These are phyloP conservation scores for Penicillium sp. DNA, from an alignment of 2,329 filamentous ascomycete genomes.

Conservation along the genomic window DNA sequence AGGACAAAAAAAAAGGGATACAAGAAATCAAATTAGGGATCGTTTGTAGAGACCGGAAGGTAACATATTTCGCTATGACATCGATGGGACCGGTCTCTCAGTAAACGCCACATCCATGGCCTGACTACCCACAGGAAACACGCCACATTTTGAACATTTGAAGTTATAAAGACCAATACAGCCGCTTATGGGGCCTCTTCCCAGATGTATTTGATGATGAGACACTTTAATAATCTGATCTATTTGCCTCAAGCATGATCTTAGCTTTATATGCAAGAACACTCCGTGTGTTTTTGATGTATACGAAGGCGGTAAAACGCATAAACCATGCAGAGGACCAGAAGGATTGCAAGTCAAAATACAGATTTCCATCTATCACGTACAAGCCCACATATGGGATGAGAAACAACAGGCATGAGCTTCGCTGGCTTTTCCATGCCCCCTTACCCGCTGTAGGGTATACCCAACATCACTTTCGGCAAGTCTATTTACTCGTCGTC, in stretches of 20 bases:
- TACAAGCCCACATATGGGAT: slow-evolving; percentile 19
- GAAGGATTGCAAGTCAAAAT: slow-evolving; percentile 12
- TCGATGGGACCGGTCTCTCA: slow-evolving; percentile 16
- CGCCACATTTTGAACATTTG: background rate
- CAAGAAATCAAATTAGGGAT: background rate
- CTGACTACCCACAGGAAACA: slow-evolving; percentile 1
- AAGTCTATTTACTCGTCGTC: slow-evolving; percentile 39
- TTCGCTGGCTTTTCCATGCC: slow-evolving; percentile 15
- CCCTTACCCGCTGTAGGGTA: slow-evolving; percentile 15
- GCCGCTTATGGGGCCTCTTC: background rate
- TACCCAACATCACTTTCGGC: slow-evolving; percentile 3
- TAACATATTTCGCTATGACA: slow-evolving; percentile 20
- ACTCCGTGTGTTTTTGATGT: background rate
- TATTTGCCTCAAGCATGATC: background rate
- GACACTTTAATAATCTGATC: background rate
- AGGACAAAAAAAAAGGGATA: background rate
- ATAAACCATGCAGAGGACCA: background rate
- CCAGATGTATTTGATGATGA: background rate
- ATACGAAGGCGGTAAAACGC: background rate
- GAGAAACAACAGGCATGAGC: slow-evolving; percentile 16
- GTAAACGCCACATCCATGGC: slow-evolving; percentile 17
- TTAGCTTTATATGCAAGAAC: background rate
- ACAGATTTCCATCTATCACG: slow-evolving; percentile 22
- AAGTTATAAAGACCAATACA: background rate
- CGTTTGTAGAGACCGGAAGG: background rate